phyloP scores from a whole-genome alignment of 306 rosid species.

The Quercus alba region DNA sequence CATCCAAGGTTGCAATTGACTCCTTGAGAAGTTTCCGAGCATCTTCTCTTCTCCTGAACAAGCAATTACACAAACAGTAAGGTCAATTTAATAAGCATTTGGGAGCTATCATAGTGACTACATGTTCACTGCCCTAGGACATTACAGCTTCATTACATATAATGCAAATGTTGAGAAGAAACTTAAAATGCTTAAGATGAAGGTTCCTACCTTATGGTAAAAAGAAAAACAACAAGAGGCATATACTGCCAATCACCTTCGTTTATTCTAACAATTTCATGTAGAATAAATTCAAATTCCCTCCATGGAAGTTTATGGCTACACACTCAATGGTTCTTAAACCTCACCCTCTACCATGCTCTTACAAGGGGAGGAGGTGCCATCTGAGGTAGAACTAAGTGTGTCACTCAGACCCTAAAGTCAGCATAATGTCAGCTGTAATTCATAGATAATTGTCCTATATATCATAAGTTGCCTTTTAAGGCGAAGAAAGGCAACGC shows the following conservation, averaged over 20 bases:
- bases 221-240: background rate
- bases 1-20: constrained; percentile 65
- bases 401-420: background rate
- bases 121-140: background rate
- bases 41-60: constrained; percentile 80
- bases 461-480: background rate
- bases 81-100: background rate
- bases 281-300: background rate
- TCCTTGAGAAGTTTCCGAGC: constrained; percentile 76
- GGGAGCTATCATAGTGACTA: background rate
- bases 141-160: background rate
- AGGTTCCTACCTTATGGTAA: background rate
- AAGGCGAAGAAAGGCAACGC: background rate
- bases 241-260: background rate
- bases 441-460: background rate
- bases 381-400: background rate
- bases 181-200: background rate
- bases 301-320: background rate
- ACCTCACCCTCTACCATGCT: no score
- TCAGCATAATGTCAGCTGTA: no score
- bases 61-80: background rate
- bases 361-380: no score
- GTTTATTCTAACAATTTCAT: background rate
- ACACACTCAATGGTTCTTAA: no score
- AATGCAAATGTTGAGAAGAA: background rate